These are phyloP conservation scores for Eleusine indica DNA, from an alignment of 176 grass and related monocot genomes.

Conservation along the genomic window DNA sequence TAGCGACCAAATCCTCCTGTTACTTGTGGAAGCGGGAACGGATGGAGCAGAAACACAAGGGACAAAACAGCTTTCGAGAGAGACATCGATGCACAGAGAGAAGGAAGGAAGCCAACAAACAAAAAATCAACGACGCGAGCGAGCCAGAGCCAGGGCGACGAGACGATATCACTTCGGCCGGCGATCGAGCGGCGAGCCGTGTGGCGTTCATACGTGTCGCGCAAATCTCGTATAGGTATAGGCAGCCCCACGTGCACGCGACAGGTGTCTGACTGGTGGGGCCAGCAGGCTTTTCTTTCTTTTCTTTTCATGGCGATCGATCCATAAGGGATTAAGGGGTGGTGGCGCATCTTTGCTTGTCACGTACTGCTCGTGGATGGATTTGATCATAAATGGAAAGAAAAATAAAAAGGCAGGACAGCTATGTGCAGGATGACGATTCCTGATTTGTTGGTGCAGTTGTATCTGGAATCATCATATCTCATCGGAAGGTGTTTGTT, in stretches of 20 bases:
- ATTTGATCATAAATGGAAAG: background rate
- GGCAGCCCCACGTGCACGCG: too few species aligned
- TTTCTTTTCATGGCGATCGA: too few species aligned
- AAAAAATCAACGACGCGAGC: background rate
- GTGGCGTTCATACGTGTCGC: background rate
- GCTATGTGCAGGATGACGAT: background rate
- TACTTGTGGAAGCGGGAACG: background rate
- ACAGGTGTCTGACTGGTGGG: background rate
- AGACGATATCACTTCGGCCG: too few species aligned
- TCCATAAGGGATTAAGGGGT: too few species aligned
- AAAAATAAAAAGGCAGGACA: background rate
- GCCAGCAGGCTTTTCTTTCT: background rate
- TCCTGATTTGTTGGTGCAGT: background rate
- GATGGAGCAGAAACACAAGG: background rate
- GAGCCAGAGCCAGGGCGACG: background rate
- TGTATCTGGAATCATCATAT: background rate
- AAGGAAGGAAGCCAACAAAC: background rate
- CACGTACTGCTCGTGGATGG: slow-evolving; percentile 18
- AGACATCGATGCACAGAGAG: too few species aligned
- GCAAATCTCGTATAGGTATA: background rate
- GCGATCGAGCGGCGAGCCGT: background rate
- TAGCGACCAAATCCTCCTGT: background rate
- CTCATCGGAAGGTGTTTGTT: background rate
- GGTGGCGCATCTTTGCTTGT: background rate
- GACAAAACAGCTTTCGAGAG: background rate